Base-by-base conservation (phyloP, 768 basidiomycete species). In the Podaxis pistillaris region DNA sequence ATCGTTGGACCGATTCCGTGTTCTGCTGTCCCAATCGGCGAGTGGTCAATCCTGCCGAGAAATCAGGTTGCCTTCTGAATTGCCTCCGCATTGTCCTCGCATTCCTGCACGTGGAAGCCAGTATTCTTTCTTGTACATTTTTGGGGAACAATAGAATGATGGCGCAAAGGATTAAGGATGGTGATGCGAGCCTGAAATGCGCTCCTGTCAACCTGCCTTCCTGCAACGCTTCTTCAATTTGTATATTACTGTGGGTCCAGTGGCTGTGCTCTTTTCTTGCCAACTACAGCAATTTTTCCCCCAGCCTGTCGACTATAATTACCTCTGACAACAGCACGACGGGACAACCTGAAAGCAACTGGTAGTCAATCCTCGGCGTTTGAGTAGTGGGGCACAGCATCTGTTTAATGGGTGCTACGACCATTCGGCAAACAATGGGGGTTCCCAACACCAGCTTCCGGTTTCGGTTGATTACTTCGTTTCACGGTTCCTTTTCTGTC, bases 191-290 rank as follows among this genome's bases (percentile, higher is more conserved):
- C 53, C 40, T 37, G 36, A 46, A 41, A 57, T 47, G 38, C 30
- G 24, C 13, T 17, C 37, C 57, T 47, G 51, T 58, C 58, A 62
- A 38, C 60, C 47, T 33, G 49, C 50, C 49, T 6, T 38, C 47
- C 58, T 46, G 37, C 53, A 44, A 26, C 8, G 57, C 52, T 58
- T 57, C 38, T 56, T 62, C 47, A 33, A 52, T 56, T 70, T 69
- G 66, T 69, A 52, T 64, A 61, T 65, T 62, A 41, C 60, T 70
- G 67, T 70, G 58, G 70, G 70, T 70, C 68, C 70, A 47, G 70
- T 69, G 68, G 70, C 70, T 65, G 67, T 68, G 64, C 58, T 3
- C 22, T 19, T 30, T 36, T 24, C 57, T 30, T 22, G 22, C 52
- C 36, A 24, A 13, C 58, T 15, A 12, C 51, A 19, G 62, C 33